A percentile compares a stretch with the other conserved stretches of the same genome.
Conservation (phyloP, 1,284 basidiomycete genomes). For the Cystobasidium sp. region DNA sequence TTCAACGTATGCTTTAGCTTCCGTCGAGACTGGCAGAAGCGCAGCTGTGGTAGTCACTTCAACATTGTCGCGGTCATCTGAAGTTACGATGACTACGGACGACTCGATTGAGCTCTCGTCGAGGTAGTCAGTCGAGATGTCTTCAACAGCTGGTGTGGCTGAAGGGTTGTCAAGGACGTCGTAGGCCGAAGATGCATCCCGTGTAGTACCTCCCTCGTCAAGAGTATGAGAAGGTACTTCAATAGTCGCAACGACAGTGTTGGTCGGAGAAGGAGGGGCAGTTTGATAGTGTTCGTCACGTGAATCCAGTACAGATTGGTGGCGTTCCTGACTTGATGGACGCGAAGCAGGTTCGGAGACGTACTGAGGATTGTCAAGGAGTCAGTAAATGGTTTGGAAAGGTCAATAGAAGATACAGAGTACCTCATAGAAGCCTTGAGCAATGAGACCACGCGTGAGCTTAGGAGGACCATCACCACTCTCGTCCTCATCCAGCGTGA, state of each 20-base stretch:
- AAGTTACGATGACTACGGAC: neutral
- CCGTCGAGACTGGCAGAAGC: too few relatives aligned
- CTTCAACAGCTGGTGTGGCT: neutral
- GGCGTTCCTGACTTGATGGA: slow-evolving; percentile 7
- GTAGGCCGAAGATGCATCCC: too few relatives aligned
- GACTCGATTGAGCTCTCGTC: slow-evolving; percentile 7
- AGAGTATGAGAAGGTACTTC: too few relatives aligned
- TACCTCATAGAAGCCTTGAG: slow-evolving; percentile 38
- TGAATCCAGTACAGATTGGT: slow-evolving; percentile 2
- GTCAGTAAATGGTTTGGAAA: neutral
- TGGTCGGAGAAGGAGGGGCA: neutral
- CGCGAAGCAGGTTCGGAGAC: slow-evolving; percentile 2
- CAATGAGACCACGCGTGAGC: slow-evolving; percentile 27
- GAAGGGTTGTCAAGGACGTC: too few relatives aligned
- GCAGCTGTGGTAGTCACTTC: neutral
- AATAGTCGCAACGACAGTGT: neutral
- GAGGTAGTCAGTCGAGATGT: slow-evolving; percentile 9
- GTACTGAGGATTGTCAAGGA: neutral
- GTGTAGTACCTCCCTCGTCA: too few relatives aligned
- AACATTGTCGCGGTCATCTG: neutral
- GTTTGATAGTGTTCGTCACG: neutral
- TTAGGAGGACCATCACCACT: neutral
- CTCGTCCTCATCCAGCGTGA: slow-evolving; percentile 48
- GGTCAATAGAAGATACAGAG: neutral
- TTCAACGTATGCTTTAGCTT: neutral